Percentiles rank a stretch among this genome's conserved stretches.
Evolutionary conservation across 2,329 filamentous ascomycete genomes (phyloP).

Genomic region (Aureobasidium sp.): DNA sequence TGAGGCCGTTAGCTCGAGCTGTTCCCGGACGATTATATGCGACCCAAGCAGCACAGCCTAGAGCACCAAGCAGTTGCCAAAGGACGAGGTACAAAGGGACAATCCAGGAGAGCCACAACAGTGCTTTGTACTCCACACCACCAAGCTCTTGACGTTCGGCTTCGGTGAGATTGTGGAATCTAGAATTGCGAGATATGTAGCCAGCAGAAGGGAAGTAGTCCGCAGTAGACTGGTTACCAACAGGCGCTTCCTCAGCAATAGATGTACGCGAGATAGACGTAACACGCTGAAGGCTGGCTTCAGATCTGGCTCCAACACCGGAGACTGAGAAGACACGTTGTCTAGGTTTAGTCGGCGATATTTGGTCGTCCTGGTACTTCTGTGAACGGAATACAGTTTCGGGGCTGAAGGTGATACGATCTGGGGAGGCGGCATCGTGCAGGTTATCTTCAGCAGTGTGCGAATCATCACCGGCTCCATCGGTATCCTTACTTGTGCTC

Average conservation of each 20-base stretch:
- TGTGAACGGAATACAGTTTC: conserved; percentile 19
- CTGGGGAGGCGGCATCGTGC: not conserved
- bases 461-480: not conserved
- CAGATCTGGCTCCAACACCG: conserved; percentile 26
- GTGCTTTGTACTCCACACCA: conserved; percentile 55
- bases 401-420: conserved; percentile 23
- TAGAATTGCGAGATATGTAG: conserved; percentile 41
- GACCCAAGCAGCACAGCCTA: conserved; percentile 56
- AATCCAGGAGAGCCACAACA: conserved; percentile 49
- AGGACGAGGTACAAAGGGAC: conserved; percentile 52
- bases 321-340: conserved; percentile 5
- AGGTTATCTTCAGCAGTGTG: not conserved
- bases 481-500: not conserved
- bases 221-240: not conserved
- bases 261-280: not conserved
- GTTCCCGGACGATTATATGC: conserved; percentile 41
- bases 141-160: conserved; percentile 51
- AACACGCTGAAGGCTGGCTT: conserved; percentile 18
- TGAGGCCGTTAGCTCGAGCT: conserved; percentile 47
- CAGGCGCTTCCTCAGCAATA: not conserved
- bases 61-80: conserved; percentile 50
- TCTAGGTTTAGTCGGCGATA: not conserved
- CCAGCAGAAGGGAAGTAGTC: conserved; percentile 13
- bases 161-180: conserved; percentile 45
- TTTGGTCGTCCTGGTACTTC: not conserved